Evolutionary conservation across 2,329 filamentous ascomycete genomes (phyloP), one percentile per base, ranked within the genome.

Genomic region (Xylariaceae sp.): DNA sequence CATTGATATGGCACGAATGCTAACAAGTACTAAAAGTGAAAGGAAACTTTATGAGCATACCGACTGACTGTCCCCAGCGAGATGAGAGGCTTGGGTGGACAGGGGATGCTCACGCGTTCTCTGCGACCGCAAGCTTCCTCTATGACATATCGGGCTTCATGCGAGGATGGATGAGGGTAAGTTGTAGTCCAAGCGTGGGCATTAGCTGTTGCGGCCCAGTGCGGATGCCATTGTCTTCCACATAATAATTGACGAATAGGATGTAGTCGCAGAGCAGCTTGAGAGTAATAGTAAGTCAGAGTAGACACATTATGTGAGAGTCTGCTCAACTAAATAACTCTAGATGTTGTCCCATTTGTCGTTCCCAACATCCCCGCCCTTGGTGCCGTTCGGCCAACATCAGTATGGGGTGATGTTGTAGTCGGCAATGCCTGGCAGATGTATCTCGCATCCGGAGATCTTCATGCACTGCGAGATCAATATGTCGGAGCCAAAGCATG

Each of bases 31-130:
- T 16, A 14, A 22, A 18, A 61, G 59, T 83, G 75, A 73, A 74
- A 28, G 80, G 80, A 0, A 85, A 84, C 57, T 84, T 85, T 57
- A 57, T 84, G 3, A 75, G 73, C 0, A 65, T 84, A 0, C 80
- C 80, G 0, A 84, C 80, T 0, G 82, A 85, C 28, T 66, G 64
- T 34, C 60, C 63, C 1, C 75, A 78, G 54, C 66, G 77, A 17
- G 77, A 80, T 46, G 76, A 80, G 59, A 68, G 76, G 1, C 59
- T 79, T 1, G 76, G 77, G 0, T 79, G 76, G 76, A 77, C 74
- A 0, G 76, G 76, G 3, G 74, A 77, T 56, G 68, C 72, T 12
- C 69, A 75, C 48, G 69, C 74, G 3, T 80, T 80, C 51, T 66
- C 68, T 1, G 72, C 74, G 1, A 73, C 75, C 72, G 7, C 75